A percentile compares a stretch with the other conserved stretches of the same genome.
Evolutionary conservation across 306 rosid species (phyloP).

Genomic region (Fagus crenata): DNA sequence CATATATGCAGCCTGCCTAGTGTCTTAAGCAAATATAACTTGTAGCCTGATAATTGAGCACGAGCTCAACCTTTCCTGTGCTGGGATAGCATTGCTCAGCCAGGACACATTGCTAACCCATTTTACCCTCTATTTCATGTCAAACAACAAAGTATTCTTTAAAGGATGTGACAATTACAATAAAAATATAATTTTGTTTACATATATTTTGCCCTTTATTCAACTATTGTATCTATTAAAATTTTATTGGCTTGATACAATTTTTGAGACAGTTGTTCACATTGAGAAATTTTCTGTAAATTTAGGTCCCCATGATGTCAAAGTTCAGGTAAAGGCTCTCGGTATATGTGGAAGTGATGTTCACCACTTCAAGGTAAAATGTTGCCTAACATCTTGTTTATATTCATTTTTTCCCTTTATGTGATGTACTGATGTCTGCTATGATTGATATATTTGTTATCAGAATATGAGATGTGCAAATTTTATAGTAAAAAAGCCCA

Average conservation of each 20-base stretch:
- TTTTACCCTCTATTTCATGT: no score
- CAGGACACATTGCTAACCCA: no score
- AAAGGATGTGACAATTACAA: not conserved
- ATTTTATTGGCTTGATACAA: not conserved
- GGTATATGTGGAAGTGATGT: constrained; percentile 51
- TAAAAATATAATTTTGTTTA: not conserved
- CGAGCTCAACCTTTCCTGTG: no score
- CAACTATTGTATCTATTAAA: not conserved
- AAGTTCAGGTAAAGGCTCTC: constrained; percentile 38
- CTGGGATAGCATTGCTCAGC: no score
- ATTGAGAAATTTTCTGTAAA: not conserved
- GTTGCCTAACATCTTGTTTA: not conserved
- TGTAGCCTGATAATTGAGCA: no score
- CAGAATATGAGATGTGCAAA: constrained; percentile 51
- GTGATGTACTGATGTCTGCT: constrained; percentile 1
- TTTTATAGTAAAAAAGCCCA: constrained; percentile 43
- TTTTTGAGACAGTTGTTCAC: not conserved
- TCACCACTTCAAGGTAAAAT: constrained; percentile 42
- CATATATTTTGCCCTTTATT: not conserved
- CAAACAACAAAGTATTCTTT: no score
- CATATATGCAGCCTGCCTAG: no score
- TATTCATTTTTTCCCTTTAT: not conserved
- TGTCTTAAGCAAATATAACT: no score
- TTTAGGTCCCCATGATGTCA: constrained; percentile 45
- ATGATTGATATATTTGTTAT: not conserved